Conservation (phyloP, 345 rosid species). For the Lagerstroemia speciosa region DNA sequence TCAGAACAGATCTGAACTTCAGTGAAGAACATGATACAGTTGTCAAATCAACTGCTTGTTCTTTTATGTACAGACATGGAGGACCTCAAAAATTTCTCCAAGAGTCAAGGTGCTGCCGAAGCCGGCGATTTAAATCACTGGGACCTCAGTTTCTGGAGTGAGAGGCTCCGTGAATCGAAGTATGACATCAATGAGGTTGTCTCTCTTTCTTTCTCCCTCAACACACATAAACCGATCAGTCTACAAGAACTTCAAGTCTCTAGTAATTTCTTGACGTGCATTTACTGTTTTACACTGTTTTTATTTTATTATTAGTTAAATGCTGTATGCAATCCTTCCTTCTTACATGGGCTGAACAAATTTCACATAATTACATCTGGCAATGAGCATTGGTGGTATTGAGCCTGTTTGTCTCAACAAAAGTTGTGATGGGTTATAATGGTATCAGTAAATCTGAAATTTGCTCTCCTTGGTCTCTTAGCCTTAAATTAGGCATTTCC, state of each 20-base stretch:
- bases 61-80: slow-evolving; percentile 49
- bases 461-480: not conserved
- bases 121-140: slow-evolving; percentile 63
- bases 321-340: not conserved
- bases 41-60: not conserved
- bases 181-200: slow-evolving; percentile 82
- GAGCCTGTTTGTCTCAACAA: no score
- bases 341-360: not conserved
- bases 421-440: not conserved
- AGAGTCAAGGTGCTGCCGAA: slow-evolving; percentile 68
- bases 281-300: not conserved
- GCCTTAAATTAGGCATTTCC: not conserved
- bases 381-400: not conserved
- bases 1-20: not conserved
- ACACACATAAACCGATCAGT: not conserved
- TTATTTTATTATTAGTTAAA: not conserved
- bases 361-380: not conserved
- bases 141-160: slow-evolving; percentile 88
- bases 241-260: not conserved
- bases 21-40: not conserved
- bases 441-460: not conserved
- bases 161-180: slow-evolving; percentile 92
- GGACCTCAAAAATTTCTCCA: slow-evolving; percentile 63
- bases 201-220: slow-evolving; percentile 12
- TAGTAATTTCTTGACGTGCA: not conserved